Base-by-base conservation (phyloP, 441 rosid genomes). In the Capsella rubella region DNA sequence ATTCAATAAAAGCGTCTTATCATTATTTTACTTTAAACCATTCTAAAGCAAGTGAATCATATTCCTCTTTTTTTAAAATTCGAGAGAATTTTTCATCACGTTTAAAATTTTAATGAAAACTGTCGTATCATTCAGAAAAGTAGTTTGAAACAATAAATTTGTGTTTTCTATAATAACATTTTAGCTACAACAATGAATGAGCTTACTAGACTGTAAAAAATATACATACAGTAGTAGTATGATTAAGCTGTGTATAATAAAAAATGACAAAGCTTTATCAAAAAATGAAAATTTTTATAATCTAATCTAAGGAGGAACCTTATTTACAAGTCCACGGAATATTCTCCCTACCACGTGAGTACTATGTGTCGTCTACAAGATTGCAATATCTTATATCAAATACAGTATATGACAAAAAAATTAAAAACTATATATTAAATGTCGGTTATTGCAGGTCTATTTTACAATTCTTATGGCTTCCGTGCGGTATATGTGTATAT, bases 291-390 rank as follows among this genome's bases (percentile, higher is more conserved):
- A 21, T 21, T 21, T 21, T 21, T 2, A 21, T 21, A 21, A 21
- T 21, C 32, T 31, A 31, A 5, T 4, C 25, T 21, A 21, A 5
- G 39, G 66, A 56, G 57, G 66, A 37, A 74, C 65, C 66, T 65
- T 18, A 71, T 37, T 37, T 25, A 63, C 21, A 29, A 21, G 16
- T 75, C 25, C 59, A 13, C 29, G 46, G 65, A 63, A 69, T 69
- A 76, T 76, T 76, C 67, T 60, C 50, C 54, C 59, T 21, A 56
- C 80, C 80, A 64, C 67, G 76, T 43, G 49, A 64, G 40, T 47
- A 7, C 14, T 60, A 61, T 72, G 46, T 57, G 25, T 47, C 63
- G 65, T 62, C 50, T 25, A 27, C 53, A 13, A 37, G 16, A 15
- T 13, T 25, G n/a, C 28, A 46, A 28, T 43, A 60, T 15, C 25